Percentiles rank a stretch among this genome's conserved stretches.
Evolutionary conservation across 495 filamentous ascomycete species (phyloP).

Genomic region (Aspergillus funiculosus): DNA sequence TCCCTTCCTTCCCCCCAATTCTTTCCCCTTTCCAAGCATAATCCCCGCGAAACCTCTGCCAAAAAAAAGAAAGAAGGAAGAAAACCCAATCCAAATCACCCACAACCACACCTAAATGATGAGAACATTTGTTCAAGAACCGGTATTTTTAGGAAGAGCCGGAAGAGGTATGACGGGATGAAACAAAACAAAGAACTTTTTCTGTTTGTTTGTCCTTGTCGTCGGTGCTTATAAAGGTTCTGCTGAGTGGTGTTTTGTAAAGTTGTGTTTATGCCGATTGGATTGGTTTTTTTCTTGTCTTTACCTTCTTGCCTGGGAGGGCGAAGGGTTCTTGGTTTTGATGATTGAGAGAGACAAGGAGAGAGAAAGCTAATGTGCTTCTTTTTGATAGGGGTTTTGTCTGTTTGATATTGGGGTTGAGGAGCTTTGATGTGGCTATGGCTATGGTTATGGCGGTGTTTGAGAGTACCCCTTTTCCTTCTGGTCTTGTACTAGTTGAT

Average conservation of each 20-base stretch:
- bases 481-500: no score
- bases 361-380: no score
- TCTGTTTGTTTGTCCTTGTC: constrained; percentile 24
- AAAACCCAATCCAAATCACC: constrained; percentile 16
- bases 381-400: no score
- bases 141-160: constrained; percentile 48
- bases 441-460: no score
- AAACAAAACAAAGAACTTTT: not conserved
- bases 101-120: constrained; percentile 33
- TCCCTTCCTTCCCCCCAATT: no score
- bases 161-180: constrained; percentile 45
- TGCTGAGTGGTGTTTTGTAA: constrained; percentile 32
- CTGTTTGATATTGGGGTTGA: no score
- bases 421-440: no score
- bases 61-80: constrained; percentile 9
- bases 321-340: no score
- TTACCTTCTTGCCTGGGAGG: constrained; percentile 7
- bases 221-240: constrained; percentile 52
- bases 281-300: constrained; percentile 1
- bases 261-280: constrained; percentile 2
- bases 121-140: constrained; percentile 41
- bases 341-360: no score
- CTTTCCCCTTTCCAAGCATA: no score
- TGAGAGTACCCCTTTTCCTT: no score
- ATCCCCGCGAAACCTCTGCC: not conserved